Percentiles rank a stretch among this genome's conserved stretches.
These are phyloP conservation scores for Pestalotiopsis sp. DNA, from an alignment of 2,329 filamentous ascomycete genomes.

Conservation along the genomic window DNA sequence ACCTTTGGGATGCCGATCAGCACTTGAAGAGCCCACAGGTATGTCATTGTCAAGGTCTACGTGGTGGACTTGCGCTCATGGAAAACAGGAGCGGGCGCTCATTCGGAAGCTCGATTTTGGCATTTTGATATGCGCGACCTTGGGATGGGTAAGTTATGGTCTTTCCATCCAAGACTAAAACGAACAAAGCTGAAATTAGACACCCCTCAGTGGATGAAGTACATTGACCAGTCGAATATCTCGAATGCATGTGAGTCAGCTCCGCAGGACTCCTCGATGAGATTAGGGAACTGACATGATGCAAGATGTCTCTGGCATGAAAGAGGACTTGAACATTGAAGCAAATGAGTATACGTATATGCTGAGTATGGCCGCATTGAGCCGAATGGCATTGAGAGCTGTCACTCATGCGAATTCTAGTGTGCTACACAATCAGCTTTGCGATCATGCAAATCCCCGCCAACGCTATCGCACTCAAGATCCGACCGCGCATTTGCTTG, in stretches of 20 bases:
- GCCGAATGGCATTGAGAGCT: too few species aligned
- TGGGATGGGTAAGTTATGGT: slow-evolving; percentile 11
- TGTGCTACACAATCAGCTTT: slow-evolving; percentile 14
- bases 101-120: slow-evolving; percentile 17
- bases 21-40: slow-evolving; percentile 15
- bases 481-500: slow-evolving; percentile 31
- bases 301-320: slow-evolving; percentile 14
- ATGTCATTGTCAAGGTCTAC: too few species aligned
- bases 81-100: slow-evolving; percentile 13
- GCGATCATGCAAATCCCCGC: slow-evolving; percentile 5
- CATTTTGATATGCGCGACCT: slow-evolving; percentile 15
- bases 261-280: neutral
- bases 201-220: slow-evolving; percentile 15
- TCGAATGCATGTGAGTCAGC: slow-evolving; percentile 11
- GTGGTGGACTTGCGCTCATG: too few species aligned
- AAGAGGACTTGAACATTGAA: slow-evolving; percentile 15
- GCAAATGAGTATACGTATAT: slow-evolving; percentile 17
- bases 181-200: neutral
- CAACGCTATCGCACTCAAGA: slow-evolving; percentile 7
- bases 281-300: neutral
- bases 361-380: neutral
- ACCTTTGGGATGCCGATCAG: slow-evolving; percentile 17
- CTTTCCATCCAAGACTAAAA: neutral
- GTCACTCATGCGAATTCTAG: neutral
- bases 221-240: slow-evolving; percentile 15